Percentiles rank a stretch among this genome's conserved stretches.
Conservation (phyloP, 139 green algal genomes). For the Chlorella vulgaris region DNA sequence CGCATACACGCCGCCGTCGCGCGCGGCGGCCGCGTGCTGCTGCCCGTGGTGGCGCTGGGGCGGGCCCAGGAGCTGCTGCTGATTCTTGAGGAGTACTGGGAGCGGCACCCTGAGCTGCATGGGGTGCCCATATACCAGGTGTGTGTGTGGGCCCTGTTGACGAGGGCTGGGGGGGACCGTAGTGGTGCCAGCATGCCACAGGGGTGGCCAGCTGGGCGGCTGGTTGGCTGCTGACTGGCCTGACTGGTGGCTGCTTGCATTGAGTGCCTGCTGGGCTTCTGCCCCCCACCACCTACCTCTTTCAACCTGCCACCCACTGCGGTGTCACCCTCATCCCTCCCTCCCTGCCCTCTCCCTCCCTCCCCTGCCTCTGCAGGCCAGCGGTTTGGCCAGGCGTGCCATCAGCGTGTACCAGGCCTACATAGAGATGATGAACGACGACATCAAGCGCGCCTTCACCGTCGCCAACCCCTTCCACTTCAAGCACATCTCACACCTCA, state of each 20-base stretch:
- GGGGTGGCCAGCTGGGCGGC: no score
- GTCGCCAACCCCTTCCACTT: constrained; percentile 97
- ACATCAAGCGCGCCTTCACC: constrained; percentile 87
- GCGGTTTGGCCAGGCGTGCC: constrained; percentile 73
- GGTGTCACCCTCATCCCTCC: neutral
- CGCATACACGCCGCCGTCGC: constrained; percentile 63
- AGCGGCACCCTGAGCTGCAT: constrained; percentile 80
- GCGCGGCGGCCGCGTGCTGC: constrained; percentile 85
- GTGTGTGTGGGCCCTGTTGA: no score
- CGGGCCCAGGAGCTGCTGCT: constrained; percentile 96
- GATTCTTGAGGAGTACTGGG: constrained; percentile 97
- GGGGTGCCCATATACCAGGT: constrained; percentile 94
- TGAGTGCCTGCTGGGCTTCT: no score
- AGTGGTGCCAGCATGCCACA: no score
- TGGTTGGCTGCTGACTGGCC: no score
- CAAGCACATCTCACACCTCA: constrained; percentile 88
- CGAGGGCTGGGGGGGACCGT: no score
- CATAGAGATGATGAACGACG: constrained; percentile 97
- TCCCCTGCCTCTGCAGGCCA: constrained; percentile 44
- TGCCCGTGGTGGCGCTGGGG: constrained; percentile 96
- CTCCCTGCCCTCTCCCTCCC: neutral
- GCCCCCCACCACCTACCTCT: no score
- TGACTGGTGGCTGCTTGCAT: no score
- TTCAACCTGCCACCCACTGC: neutral
- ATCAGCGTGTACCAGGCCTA: constrained; percentile 94